Conservation (phyloP, 805 yeast species). For the Clavispora phyllophila region DNA sequence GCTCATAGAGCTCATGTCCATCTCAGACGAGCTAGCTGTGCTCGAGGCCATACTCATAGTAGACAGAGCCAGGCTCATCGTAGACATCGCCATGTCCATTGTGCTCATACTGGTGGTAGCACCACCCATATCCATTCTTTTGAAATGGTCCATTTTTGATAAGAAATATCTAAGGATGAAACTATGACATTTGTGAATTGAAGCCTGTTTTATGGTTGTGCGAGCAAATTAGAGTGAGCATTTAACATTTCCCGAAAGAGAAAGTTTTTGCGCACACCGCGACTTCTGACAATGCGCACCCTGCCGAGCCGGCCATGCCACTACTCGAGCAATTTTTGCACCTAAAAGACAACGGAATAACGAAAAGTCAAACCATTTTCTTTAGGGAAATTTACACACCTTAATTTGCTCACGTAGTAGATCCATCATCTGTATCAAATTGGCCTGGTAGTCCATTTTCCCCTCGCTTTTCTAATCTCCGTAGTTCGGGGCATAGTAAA, state of each 20-base stretch:
- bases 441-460: not conserved
- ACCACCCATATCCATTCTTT: constrained; percentile 6
- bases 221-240: constrained; percentile 5
- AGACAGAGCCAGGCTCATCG: constrained; percentile 6
- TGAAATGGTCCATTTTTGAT: not conserved
- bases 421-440: not conserved
- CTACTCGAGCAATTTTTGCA: not conserved
- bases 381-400: not conserved
- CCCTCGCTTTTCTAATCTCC: not conserved
- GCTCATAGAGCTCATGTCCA: constrained; percentile 7
- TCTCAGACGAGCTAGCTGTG: constrained; percentile 10
- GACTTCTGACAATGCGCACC: not conserved
- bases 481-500: constrained; percentile 3
- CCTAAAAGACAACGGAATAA: not conserved
- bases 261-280: not conserved
- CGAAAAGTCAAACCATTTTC: not conserved
- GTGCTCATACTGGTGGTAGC: constrained; percentile 3
- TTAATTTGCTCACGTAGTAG: not conserved
- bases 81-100: constrained; percentile 10
- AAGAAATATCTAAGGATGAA: too few relatives aligned
- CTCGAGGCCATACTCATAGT: constrained; percentile 4
- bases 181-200: not conserved
- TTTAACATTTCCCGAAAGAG: constrained; percentile 5
- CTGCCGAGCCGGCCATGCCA: not conserved
- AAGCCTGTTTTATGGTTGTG: not conserved